Conservation (phyloP, 2,329 filamentous ascomycete genomes). For the Aspergillus ruber region DNA sequence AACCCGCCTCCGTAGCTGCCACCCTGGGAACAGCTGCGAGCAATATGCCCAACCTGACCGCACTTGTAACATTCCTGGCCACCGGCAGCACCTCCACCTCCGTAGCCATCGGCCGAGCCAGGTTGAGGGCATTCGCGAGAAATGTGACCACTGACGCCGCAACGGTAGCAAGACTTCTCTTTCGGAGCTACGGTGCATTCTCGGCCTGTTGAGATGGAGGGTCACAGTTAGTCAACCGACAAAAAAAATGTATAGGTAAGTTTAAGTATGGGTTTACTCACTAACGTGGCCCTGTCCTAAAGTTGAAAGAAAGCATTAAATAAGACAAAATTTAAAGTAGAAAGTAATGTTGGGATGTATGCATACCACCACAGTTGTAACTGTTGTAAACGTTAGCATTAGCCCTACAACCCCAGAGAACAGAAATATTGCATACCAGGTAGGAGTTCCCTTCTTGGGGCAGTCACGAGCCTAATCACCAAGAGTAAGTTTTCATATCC, state of each 20-base stretch:
- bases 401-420: not conserved
- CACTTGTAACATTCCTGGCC: conserved; percentile 93
- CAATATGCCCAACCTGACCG: conserved; percentile 92
- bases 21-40: conserved; percentile 56
- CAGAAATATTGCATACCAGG: conserved; percentile 56
- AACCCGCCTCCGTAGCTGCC: conserved; percentile 45
- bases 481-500: conserved; percentile 11
- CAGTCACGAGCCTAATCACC: conserved; percentile 67
- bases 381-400: conserved; percentile 35
- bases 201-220: conserved; percentile 53
- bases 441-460: conserved; percentile 74
- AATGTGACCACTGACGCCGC: conserved; percentile 78
- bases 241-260: conserved; percentile 3
- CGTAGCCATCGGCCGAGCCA: conserved; percentile 41
- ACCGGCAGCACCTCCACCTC: conserved; percentile 39
- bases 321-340: conserved; percentile 2
- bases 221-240: conserved; percentile 1
- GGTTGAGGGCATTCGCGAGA: conserved; percentile 65
- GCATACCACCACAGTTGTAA: conserved; percentile 75
- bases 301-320: conserved; percentile 1
- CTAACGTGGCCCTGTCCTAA: conserved; percentile 67
- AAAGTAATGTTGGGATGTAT: not conserved
- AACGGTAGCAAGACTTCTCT: conserved; percentile 64
- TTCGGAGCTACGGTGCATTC: conserved; percentile 87
- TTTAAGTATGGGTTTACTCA: conserved; percentile 39